Percentiles rank a stretch among this genome's conserved stretches.
Evolutionary conservation across 352 stramenopile genomes (phyloP).

Genomic region (Phytophthora tubulina): DNA sequence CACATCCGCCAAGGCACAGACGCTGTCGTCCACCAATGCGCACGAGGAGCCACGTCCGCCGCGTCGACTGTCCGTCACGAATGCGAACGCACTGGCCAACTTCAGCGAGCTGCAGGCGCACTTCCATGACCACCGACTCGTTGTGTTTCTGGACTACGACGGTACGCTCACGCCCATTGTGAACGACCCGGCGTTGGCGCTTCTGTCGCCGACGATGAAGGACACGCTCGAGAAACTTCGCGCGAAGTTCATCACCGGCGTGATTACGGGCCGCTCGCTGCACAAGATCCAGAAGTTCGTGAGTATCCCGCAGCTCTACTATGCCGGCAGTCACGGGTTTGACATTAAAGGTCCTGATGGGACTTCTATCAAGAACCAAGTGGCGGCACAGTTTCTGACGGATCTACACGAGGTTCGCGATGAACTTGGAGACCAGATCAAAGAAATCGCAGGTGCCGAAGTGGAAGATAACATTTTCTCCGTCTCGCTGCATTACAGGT

Average conservation of each 20-base stretch:
- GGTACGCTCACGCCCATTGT: slow-evolving; percentile 92
- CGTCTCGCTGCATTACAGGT: slow-evolving; percentile 91
- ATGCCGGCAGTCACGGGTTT: slow-evolving; percentile 91
- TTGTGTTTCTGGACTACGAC: slow-evolving; percentile 92
- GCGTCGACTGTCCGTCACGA: slow-evolving; percentile 68
- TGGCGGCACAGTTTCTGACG: slow-evolving; percentile 76
- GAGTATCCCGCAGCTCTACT: slow-evolving; percentile 88
- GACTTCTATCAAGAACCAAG: slow-evolving; percentile 87
- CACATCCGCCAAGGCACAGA: slow-evolving; percentile 10
- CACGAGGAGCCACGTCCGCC: slow-evolving; percentile 19
- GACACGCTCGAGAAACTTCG: slow-evolving; percentile 81
- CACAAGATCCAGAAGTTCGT: slow-evolving; percentile 92
- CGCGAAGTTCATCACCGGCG: slow-evolving; percentile 83
- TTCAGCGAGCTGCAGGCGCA: slow-evolving; percentile 63
- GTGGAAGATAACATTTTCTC: slow-evolving; percentile 93
- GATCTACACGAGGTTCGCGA: slow-evolving; percentile 74
- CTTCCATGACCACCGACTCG: slow-evolving; percentile 69
- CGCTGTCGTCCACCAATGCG: not conserved
- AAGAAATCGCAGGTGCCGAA: slow-evolving; percentile 64
- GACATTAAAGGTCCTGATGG: slow-evolving; percentile 87
- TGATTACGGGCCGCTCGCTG: slow-evolving; percentile 89
- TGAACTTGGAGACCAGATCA: slow-evolving; percentile 51
- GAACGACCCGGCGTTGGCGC: slow-evolving; percentile 81
- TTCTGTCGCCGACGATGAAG: slow-evolving; percentile 74
- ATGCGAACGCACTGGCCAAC: slow-evolving; percentile 81